These are phyloP conservation scores for Colletotrichum destructivum DNA, from an alignment of 2,329 filamentous ascomycete species.

Conservation along the genomic window DNA sequence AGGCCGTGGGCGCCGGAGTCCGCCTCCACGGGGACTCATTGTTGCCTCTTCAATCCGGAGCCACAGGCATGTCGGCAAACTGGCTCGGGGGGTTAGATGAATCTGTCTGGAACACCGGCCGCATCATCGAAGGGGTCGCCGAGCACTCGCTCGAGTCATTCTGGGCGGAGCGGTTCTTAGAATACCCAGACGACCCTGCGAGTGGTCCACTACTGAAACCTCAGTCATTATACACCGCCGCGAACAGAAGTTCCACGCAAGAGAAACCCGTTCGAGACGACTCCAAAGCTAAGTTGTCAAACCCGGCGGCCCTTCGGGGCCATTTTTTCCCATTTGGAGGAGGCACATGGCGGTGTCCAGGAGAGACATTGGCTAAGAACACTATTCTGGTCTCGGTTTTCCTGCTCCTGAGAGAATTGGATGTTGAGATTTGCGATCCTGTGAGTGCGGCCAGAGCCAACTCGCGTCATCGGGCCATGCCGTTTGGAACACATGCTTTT, in stretches of 20 bases:
- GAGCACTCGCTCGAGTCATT: constrained; percentile 34
- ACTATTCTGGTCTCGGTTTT: constrained; percentile 23
- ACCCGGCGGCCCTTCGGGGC: constrained; percentile 9
- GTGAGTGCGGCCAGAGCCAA: neutral
- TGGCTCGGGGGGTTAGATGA: constrained; percentile 33
- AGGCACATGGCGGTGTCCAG: constrained; percentile 36
- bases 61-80: constrained; percentile 14
- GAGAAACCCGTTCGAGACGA: constrained; percentile 3
- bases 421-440: constrained; percentile 6
- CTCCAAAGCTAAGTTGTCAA: constrained; percentile 8
- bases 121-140: neutral
- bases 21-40: neutral
- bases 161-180: constrained; percentile 44
- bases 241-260: neutral
- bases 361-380: constrained; percentile 30
- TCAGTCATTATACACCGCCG: neutral
- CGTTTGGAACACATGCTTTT: constrained; percentile 35
- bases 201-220: constrained; percentile 38
- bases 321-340: constrained; percentile 37
- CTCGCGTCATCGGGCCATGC: constrained; percentile 14
- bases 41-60: neutral
- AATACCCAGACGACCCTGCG: constrained; percentile 39
- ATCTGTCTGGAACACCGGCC: constrained; percentile 27
- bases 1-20: neutral
- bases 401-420: constrained; percentile 9